These are phyloP conservation scores for Cardamine chenopodiifolia DNA, from an alignment of 345 rosid genomes.

Conservation along the genomic window DNA sequence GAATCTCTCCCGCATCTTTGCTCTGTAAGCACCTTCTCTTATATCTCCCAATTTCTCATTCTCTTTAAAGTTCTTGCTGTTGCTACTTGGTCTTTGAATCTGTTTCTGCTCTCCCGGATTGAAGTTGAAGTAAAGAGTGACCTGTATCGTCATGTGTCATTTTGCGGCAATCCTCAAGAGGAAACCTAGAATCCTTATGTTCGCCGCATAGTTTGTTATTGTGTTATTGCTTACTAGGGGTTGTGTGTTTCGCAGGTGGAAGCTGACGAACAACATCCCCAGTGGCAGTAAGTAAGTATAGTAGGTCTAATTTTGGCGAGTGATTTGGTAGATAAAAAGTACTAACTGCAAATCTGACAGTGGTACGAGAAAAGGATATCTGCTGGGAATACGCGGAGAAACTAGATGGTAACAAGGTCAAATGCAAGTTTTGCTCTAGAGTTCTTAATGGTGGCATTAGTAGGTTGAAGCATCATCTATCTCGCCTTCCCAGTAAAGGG, in stretches of 20 bases:
- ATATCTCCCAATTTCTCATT: constrained; percentile 6
- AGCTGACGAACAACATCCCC: neutral
- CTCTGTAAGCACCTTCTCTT: constrained; percentile 11
- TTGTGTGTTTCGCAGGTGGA: neutral
- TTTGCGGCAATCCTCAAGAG: too few species aligned
- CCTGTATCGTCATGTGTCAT: too few species aligned
- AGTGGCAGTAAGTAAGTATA: neutral
- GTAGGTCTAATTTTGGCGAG: neutral
- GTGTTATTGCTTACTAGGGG: neutral
- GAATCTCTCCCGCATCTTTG: constrained; percentile 3
- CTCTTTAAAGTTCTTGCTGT: neutral
- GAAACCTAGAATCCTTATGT: neutral
- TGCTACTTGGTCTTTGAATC: neutral
- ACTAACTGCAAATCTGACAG: constrained; percentile 41
- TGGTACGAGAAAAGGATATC: constrained; percentile 89
- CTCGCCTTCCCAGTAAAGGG: constrained; percentile 88
- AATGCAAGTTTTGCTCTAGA: constrained; percentile 73
- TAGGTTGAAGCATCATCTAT: constrained; percentile 85
- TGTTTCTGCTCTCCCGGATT: neutral
- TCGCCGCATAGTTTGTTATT: too few species aligned
- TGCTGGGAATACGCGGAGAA: constrained; percentile 97
- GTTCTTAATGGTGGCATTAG: constrained; percentile 87
- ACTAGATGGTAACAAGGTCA: constrained; percentile 84
- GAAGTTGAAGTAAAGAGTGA: too few species aligned
- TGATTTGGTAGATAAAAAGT: too few species aligned